Evolutionary conservation across 352 stramenopile species (phyloP).

Genomic region (Phytophthora parvispora): DNA sequence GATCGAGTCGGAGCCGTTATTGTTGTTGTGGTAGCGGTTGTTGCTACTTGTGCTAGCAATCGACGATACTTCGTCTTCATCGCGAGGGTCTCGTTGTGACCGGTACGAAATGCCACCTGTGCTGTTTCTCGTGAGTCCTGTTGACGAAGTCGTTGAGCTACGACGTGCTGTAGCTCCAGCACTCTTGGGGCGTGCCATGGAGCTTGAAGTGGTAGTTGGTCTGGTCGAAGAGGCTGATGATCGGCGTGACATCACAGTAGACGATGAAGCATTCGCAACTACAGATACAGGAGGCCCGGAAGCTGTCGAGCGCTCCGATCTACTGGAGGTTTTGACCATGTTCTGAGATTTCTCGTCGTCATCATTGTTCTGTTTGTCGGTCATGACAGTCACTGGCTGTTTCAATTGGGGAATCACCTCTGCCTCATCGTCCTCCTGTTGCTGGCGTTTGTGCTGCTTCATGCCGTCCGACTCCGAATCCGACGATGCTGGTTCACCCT

Average conservation of each 20-base stretch:
- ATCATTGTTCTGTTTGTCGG: constrained; percentile 30
- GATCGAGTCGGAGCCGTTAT: constrained; percentile 36
- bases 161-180: constrained; percentile 32
- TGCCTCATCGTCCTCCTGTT: constrained; percentile 29
- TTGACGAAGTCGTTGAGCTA: constrained; percentile 11
- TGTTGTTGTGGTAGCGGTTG: constrained; percentile 50
- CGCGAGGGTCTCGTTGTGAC: constrained; percentile 32
- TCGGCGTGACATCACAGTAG: constrained; percentile 19
- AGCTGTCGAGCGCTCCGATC: constrained; percentile 36
- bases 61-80: constrained; percentile 41
- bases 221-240: constrained; percentile 14
- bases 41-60: constrained; percentile 35
- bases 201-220: constrained; percentile 22
- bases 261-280: constrained; percentile 1
- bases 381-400: not conserved
- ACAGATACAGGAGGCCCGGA: not conserved
- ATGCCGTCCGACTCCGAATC: constrained; percentile 44
- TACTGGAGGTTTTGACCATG: constrained; percentile 43
- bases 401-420: constrained; percentile 14
- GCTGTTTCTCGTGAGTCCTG: constrained; percentile 11
- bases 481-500: constrained; percentile 29
- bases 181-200: constrained; percentile 62
- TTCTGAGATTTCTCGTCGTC: constrained; percentile 50
- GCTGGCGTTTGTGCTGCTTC: constrained; percentile 18
- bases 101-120: constrained; percentile 23